These are phyloP conservation scores for Ordospora pajunii DNA, from an alignment of 371 early-diverging fungal genomes.

Conservation along the genomic window DNA sequence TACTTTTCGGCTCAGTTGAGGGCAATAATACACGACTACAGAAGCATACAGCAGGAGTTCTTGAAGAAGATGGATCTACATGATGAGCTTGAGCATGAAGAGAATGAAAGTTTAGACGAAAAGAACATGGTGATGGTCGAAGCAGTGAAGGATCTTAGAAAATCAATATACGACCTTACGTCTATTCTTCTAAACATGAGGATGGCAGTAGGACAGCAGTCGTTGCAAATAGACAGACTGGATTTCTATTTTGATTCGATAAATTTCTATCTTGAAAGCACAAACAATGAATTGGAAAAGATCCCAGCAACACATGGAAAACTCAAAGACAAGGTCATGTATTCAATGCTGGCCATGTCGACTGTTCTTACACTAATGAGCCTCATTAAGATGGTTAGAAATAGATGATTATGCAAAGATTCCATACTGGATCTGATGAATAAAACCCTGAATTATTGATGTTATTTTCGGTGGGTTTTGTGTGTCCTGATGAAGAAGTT, in stretches of 20 bases:
- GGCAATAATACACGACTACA: slow-evolving; percentile 18
- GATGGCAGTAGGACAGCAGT: slow-evolving; percentile 41
- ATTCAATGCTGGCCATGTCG: slow-evolving; percentile 18
- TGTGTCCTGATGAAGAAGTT: slow-evolving; percentile 23
- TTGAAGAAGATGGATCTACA: slow-evolving; percentile 15
- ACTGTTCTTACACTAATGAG: slow-evolving; percentile 16
- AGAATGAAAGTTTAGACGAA: neutral
- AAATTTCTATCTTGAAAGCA: slow-evolving; percentile 41
- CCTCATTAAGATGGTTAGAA: slow-evolving; percentile 21
- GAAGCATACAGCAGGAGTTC: slow-evolving; percentile 28
- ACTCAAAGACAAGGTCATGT: slow-evolving; percentile 52
- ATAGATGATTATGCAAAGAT: neutral
- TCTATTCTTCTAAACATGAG: slow-evolving; percentile 53
- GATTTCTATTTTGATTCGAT: slow-evolving; percentile 43
- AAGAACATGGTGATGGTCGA: slow-evolving; percentile 2
- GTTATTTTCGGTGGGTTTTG: neutral
- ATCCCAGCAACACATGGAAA: slow-evolving; percentile 8
- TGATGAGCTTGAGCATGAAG: slow-evolving; percentile 16
- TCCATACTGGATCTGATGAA: neutral
- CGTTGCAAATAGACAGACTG: slow-evolving; percentile 45
- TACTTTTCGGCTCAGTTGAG: slow-evolving; percentile 33
- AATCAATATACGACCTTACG: slow-evolving; percentile 45
- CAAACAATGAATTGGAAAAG: slow-evolving; percentile 46
- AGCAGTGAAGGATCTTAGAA: slow-evolving; percentile 26
- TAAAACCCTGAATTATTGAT: neutral